phyloP scores from a whole-genome alignment of 1,284 basidiomycete genomes.

The Tranzscheliella williamsii region DNA sequence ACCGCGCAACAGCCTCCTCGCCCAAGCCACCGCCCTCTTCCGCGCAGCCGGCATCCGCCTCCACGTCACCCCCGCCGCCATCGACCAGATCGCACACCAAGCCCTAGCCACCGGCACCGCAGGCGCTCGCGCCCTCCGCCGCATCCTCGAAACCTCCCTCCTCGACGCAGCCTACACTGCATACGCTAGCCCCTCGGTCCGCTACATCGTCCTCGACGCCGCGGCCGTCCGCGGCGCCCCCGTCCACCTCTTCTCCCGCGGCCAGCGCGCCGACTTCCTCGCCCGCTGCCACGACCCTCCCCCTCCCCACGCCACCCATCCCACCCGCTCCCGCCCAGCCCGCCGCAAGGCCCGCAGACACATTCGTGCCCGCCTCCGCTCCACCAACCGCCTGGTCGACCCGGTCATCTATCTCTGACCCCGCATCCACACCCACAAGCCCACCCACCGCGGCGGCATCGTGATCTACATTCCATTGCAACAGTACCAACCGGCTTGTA shows the following conservation, averaged over 20 bases:
- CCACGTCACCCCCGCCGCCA: constrained; percentile 4
- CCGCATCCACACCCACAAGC: too few relatives aligned
- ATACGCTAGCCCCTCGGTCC: constrained; percentile 8
- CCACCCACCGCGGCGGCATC: too few relatives aligned
- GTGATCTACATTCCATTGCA: too few relatives aligned
- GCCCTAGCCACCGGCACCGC: constrained; percentile 13
- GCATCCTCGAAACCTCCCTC: constrained; percentile 73
- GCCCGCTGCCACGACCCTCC: neutral
- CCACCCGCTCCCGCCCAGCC: neutral
- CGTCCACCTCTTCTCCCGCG: constrained; percentile 27
- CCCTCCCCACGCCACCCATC: neutral
- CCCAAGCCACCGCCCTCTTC: constrained; percentile 85
- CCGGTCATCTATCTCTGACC: constrained; percentile 28
- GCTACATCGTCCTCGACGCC: constrained; percentile 22
- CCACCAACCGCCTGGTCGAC: constrained; percentile 25
- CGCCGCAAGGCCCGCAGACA: constrained; percentile 5
- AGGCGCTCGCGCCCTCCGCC: constrained; percentile 83
- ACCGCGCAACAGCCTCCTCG: constrained; percentile 83
- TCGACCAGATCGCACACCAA: constrained; percentile 58
- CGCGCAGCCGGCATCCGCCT: constrained; percentile 44
- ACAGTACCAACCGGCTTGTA: too few relatives aligned
- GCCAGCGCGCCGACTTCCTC: constrained; percentile 19
- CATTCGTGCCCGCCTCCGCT: constrained; percentile 8
- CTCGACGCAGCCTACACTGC: constrained; percentile 42
- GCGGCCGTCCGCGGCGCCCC: neutral